Percentiles rank a stretch among this genome's conserved stretches.
Evolutionary conservation across 164 flowering plant species (phyloP).

Genomic region (Macadamia tetraphylla): DNA sequence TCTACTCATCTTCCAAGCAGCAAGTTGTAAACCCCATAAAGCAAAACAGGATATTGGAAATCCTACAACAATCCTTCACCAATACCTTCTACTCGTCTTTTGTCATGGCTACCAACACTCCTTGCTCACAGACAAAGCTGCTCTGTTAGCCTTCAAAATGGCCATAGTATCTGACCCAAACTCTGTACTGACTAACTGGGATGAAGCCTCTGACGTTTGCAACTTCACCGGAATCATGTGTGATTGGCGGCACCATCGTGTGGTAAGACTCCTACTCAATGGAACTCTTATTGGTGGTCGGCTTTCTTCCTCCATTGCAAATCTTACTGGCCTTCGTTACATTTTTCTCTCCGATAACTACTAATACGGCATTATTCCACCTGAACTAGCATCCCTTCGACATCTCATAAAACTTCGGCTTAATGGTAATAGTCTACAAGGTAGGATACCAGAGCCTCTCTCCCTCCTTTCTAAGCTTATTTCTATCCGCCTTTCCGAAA

Average conservation of each 20-base stretch:
- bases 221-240: conserved; percentile 39
- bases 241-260: conserved; percentile 23
- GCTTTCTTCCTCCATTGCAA: conserved; percentile 31
- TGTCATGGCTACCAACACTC: conserved; percentile 16
- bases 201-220: conserved; percentile 25
- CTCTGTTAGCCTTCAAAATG: conserved; percentile 40
- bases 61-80: conserved; percentile 10
- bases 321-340: conserved; percentile 10
- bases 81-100: conserved; percentile 9
- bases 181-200: conserved; percentile 36
- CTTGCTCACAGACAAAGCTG: conserved; percentile 31
- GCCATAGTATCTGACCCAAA: conserved; percentile 25
- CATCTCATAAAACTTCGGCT: conserved; percentile 24
- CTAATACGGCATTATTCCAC: conserved; percentile 33
- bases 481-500: conserved; percentile 7
- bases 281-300: conserved; percentile 18
- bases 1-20: no score
- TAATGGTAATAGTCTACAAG: conserved; percentile 24
- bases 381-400: conserved; percentile 24
- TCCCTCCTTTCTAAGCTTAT: conserved; percentile 18
- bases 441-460: conserved; percentile 27
- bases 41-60: no score
- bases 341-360: conserved; percentile 21
- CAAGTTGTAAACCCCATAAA: no score
- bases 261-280: conserved; percentile 18